Evolutionary conservation across 179 eudicot genomes (phyloP), one percentile per base, ranked within the genome.

Genomic region (Actinidia arguta): DNA sequence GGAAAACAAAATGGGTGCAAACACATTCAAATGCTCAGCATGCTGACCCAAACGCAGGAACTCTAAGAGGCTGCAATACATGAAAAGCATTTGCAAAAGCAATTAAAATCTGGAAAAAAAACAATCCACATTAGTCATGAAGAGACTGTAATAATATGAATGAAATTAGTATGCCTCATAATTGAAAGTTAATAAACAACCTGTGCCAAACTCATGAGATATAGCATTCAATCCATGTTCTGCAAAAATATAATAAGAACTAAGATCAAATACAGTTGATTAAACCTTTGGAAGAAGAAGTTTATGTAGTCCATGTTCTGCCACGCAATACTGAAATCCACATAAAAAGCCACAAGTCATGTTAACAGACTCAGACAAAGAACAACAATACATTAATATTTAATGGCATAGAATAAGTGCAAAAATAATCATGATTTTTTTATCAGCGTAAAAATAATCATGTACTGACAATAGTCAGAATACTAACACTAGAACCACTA

Each of bases 41-140:
- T 67, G 86, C 97, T 77, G 95, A 95, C 99, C 99, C 93, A 91
- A 95, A 96, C 63, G 87, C 98, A 79, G 99, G 99, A 63, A 96
- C 91, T 90, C 90, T 93, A 70, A 95, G 92, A 61, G 99, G 99
- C 86, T 96, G 98, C 79, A 96, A 82, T 36, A 91, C 89, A 83
- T 92, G 98, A 82, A 96, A 96, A 42, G 98, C 94, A 90, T 92
- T 92, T 79, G 98, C 96, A 82, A 96, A 91, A 85, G 93, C 92
- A 75, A 92, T 89, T 83, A 95, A 81, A 71, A 95, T 94, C 98
- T 94, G 97, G 90, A 50, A 83, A 55, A 71, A 68, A 68, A 2
- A 31, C 59, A 80, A 84, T 42, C 79, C 36, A 10, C 20, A 42
- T 73, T 39, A 85, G 79, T 24, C 36, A 58, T 8, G 48, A 9